Evolutionary conservation across 169 alveolate genomes (phyloP), one percentile per base, ranked within the genome.

Genomic region (Plasmodium adleri): DNA sequence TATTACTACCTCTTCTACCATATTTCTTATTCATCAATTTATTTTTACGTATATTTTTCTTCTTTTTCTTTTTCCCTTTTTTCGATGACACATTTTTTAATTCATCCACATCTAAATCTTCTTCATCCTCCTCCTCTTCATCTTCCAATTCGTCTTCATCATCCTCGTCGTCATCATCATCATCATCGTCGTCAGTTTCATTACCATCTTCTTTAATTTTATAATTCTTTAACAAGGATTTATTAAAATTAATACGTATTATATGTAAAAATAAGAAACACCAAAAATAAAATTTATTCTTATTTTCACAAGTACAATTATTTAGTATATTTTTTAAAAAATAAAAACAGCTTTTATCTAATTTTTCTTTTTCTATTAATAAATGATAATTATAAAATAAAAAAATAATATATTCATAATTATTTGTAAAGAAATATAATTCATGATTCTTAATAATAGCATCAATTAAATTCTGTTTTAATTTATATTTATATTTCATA

Each of bases 271-370:
- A 83, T 17, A 83, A 8, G 15, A 56, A 60, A 39, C 86, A 68
- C 91, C 91, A 83, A 50, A 83, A 83, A 28, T 83, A 83, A 71
- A 83, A 83, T 20, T 83, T 83, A 1, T 71, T 73, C 64, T 68
- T 49, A 70, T 70, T 58, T 15, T 83, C 86, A 2, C 45, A 17
- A 15, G 73, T 47, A 12, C 91, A 83, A 47, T 83, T 83, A 28
- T 58, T 56, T 20, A 83, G 45, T 56, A 83, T 83, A 20, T 58
- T 22, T 7, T 49, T 68, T 15, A 83, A 20, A 28, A 67, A 83
- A n/a, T 39, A 63, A 62, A 4, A 22, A 22, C 74, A 67, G 49
- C 91, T 83, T 4, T 52, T 13, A 20, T 54, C 52, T 22, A 83
- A 12, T 5, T 70, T 43, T 10, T 67, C 72, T 50, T 12, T 49